Evolutionary conservation across 345 rosid genomes (phyloP).

Genomic region (Punica granatum): DNA sequence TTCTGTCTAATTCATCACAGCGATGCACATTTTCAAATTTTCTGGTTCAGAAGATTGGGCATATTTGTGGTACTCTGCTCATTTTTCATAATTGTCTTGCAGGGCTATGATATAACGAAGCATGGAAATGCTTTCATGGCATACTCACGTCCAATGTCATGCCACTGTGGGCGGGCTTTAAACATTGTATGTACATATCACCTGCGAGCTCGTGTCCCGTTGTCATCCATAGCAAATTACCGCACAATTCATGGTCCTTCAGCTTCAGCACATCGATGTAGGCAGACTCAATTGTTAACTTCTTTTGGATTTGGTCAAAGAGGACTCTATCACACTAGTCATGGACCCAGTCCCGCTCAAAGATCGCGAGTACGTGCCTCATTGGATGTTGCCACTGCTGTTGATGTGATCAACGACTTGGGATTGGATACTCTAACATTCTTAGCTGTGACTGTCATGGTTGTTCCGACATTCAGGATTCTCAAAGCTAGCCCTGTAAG

Average conservation of each 20-base stretch:
- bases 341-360: slow-evolving; percentile 23
- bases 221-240: slow-evolving; percentile 17
- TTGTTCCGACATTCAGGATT: slow-evolving; percentile 81
- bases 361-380: slow-evolving; percentile 37
- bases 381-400: slow-evolving; percentile 65
- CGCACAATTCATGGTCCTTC: slow-evolving; percentile 24
- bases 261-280: slow-evolving; percentile 21
- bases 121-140: slow-evolving; percentile 23
- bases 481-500: slow-evolving; percentile 92
- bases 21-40: neutral
- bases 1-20: neutral
- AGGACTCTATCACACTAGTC: slow-evolving; percentile 23
- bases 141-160: slow-evolving; percentile 17
- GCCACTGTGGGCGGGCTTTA: slow-evolving; percentile 26
- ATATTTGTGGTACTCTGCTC: neutral
- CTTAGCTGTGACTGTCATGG: slow-evolving; percentile 79
- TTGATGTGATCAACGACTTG: slow-evolving; percentile 91
- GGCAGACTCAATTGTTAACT: slow-evolving; percentile 20
- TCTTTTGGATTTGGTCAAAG: slow-evolving; percentile 22
- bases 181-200: slow-evolving; percentile 12
- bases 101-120: slow-evolving; percentile 45
- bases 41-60: neutral
- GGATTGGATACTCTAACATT: slow-evolving; percentile 93
- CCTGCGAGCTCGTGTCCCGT: slow-evolving; percentile 16
- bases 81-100: slow-evolving; percentile 9